phyloP scores from a whole-genome alignment of 176 grass and related monocot species.

The Zizania latifolia region DNA sequence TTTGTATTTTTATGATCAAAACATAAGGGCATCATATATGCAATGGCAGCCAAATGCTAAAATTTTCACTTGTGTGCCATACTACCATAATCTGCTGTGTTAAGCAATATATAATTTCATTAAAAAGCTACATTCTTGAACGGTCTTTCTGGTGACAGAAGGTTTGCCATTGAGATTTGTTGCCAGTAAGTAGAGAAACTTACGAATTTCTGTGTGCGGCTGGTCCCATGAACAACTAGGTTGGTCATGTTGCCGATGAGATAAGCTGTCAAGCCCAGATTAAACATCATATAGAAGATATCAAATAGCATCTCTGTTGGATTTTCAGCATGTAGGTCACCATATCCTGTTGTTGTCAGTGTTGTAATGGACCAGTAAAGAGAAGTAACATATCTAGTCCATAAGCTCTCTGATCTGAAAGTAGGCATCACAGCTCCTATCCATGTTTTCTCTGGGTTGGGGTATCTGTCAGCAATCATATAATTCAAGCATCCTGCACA shows the following conservation, averaged over 20 bases:
- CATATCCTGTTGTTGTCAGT: slow-evolving; percentile 90
- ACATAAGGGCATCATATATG: background rate
- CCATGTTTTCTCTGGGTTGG: slow-evolving; percentile 73
- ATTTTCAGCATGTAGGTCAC: slow-evolving; percentile 97
- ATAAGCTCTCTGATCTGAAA: slow-evolving; percentile 75
- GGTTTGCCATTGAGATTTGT: background rate
- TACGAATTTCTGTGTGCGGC: slow-evolving; percentile 87
- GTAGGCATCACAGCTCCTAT: slow-evolving; percentile 87
- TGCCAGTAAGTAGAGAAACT: slow-evolving; percentile 38
- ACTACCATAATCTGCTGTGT: background rate
- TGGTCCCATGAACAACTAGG: slow-evolving; percentile 93
- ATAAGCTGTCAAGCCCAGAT: slow-evolving; percentile 92
- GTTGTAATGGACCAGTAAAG: slow-evolving; percentile 99
- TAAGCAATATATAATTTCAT: background rate
- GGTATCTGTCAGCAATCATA: slow-evolving; percentile 97
- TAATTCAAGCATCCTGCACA: slow-evolving; percentile 94
- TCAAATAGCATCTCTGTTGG: slow-evolving; percentile 90
- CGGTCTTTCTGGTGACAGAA: background rate
- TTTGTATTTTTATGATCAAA: background rate
- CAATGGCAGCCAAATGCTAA: background rate
- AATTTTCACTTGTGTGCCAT: background rate
- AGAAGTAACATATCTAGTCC: slow-evolving; percentile 85
- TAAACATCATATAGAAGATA: slow-evolving; percentile 96
- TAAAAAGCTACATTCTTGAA: background rate
- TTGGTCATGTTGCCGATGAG: slow-evolving; percentile 99